Evolutionary conservation across 129 eudicot species (phyloP).

Genomic region (Artemisia argyi): DNA sequence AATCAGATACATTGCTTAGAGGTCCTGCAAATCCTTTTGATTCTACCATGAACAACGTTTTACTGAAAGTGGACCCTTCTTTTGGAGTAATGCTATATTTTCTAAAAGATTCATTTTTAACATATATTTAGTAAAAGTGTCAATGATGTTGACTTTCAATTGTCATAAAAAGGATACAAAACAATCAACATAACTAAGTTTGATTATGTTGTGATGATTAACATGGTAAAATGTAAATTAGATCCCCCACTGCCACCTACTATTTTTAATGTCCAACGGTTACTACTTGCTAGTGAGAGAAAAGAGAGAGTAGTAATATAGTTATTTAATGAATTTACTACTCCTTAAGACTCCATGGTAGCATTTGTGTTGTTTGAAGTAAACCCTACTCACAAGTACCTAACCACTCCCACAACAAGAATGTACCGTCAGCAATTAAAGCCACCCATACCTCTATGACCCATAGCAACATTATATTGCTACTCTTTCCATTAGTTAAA

Average conservation of each 20-base stretch:
- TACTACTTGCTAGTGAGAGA: constrained; percentile 15
- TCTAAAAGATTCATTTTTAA: not conserved
- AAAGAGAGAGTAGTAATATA: not conserved
- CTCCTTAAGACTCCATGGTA: constrained; percentile 10
- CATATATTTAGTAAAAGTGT: not conserved
- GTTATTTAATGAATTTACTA: not conserved
- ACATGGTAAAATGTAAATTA: not conserved
- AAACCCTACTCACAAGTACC: constrained; percentile 13
- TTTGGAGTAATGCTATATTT: not conserved
- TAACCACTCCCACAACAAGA: constrained; percentile 13
- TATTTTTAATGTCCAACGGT: constrained; percentile 32
- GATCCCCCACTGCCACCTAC: constrained; percentile 18
- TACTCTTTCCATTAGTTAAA: not conserved
- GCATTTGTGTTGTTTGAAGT: not conserved
- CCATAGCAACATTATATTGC: not conserved
- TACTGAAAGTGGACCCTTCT: too few species aligned
- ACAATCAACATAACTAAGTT: too few species aligned
- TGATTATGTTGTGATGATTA: too few species aligned
- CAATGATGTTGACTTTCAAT: not conserved
- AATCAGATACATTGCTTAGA: not conserved
- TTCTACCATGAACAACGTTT: too few species aligned
- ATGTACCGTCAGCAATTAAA: constrained; percentile 15
- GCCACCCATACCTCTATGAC: constrained; percentile 2
- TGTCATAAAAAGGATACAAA: too few species aligned
- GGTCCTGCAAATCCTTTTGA: too few species aligned